Base-by-base conservation (phyloP, 2,329 filamentous ascomycete species). In the Huntiella abstrusa region DNA sequence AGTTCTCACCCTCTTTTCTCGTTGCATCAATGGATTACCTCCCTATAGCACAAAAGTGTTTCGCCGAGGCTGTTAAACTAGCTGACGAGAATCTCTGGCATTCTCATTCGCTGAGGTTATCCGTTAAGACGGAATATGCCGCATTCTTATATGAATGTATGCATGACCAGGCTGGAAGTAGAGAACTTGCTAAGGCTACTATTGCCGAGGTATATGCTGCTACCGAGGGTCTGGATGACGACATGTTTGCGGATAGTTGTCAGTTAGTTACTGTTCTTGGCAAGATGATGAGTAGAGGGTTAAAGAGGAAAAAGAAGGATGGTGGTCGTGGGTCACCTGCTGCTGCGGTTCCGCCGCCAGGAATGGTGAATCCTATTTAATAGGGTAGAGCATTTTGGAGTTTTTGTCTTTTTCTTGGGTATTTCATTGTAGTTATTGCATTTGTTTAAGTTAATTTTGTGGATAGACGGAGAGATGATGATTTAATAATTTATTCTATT, bases 141-240 rank as follows among this genome's bases (percentile, higher is more conserved):
- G 87, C 87, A 0, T 98, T 95, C 58, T 66, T 95, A 1, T 95
- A 88, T 66, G 91, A 96, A 57, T 96, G 88, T 56, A 70, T 84
- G 2, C 84, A 91, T 57, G 86, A 96, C 54, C 68, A 73, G 41
- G 78, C 87, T 16, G 75, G 69, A 33, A 86, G 84, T 44, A 73
- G 87, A 32, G 72, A 73, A 46, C 62, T 95, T 11, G 88, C 91
- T 8, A 80, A 83, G 55, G 71, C 78, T 34, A 84, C 87, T 3
- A 91, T 96, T 51, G 73, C 82, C 37, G 85, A 94, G 55, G 88
- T 95, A 1, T 95, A 95, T 58, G 81, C 86, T 48, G 85, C 86
- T 1, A 77, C 81, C 45, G 87, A 95, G 60, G 84, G 83, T 15
- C 88, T 96, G 76, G 84, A 92, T 49, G 87, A 96, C 56, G 85